Base-by-base conservation (phyloP, 805 yeast genomes). In the Starmerella stigmatis region DNA sequence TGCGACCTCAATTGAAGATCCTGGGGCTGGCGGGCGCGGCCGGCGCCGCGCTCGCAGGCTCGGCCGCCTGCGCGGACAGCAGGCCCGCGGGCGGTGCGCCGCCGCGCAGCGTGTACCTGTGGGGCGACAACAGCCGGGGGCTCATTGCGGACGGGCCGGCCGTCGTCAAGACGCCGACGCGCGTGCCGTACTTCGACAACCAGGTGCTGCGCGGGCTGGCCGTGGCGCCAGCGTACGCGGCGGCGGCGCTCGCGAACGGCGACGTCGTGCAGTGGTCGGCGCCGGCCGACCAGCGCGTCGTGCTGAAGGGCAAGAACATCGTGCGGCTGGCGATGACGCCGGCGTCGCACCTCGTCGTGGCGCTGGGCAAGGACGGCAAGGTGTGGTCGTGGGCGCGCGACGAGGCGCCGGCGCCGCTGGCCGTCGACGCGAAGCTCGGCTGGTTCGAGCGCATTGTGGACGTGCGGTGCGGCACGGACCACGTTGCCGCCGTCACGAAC, bases 221-320 rank as follows among this genome's bases (percentile, higher is more conserved):
- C 17, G 57, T 85, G 2, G 69, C 68, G 5, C 71, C 69, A 3
- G 61, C 63, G 7, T 60, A 66, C 26, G 73, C 65, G 1, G 60
- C 71, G 4, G 86, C 86, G 0, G 73, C 85, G 15, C 74, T 78
- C 49, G 69, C 70, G 1, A 73, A 72, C 13, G 97, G 96, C 16
- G 74, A 81, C 56, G 68, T 86, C 26, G 77, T 76, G 45, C 82
- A 81, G 58, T 85, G 88, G 83, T 49, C 53, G 4, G 60, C 66
- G 15, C 50, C 53, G 1, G 46, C 57, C 4, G 51, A 50, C 1
- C 71, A 72, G 3, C 46, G 56, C 38, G 46, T 57, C 19, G 63
- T 76, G 2, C 49, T 80, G 15, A 66, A 64, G 37, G 78, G 77
- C 7, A 56, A 52, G 30, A 60, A 73, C 12, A 72, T 72, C 49